phyloP scores from a whole-genome alignment of 2,329 filamentous ascomycete genomes.

The Ophiostoma novo-ulmi region DNA sequence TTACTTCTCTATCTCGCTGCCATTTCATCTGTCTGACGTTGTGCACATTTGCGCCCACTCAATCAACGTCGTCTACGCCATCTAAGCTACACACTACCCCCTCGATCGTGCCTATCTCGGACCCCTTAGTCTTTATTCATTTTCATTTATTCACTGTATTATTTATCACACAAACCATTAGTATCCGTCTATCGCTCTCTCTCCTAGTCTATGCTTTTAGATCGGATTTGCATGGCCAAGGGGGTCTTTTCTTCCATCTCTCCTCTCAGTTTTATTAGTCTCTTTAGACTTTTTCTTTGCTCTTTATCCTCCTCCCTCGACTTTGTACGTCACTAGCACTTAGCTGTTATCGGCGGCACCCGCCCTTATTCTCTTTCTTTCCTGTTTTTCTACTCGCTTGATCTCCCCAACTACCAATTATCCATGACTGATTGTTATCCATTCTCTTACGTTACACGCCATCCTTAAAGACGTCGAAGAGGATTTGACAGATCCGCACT shows the following conservation, averaged over 20 bases:
- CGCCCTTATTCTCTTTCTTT: neutral
- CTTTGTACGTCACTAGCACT: conserved; percentile 4
- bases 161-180: conserved; percentile 1
- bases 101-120: conserved; percentile 22
- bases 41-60: neutral
- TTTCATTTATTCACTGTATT: neutral
- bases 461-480: neutral
- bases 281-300: neutral
- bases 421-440: conserved; percentile 15
- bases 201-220: neutral
- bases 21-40: neutral
- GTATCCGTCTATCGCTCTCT: neutral
- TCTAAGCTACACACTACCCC: neutral
- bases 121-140: conserved; percentile 11
- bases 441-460: conserved; percentile 13
- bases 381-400: conserved; percentile 10
- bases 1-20: neutral
- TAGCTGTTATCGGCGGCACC: conserved; percentile 12
- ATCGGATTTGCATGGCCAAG: neutral
- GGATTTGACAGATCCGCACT: neutral
- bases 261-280: neutral
- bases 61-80: neutral
- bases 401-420: neutral
- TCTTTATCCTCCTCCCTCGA: neutral
- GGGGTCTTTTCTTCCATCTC: neutral